Conservation (phyloP, 2,329 filamentous ascomycete species). For the Colletotrichum musicola region DNA sequence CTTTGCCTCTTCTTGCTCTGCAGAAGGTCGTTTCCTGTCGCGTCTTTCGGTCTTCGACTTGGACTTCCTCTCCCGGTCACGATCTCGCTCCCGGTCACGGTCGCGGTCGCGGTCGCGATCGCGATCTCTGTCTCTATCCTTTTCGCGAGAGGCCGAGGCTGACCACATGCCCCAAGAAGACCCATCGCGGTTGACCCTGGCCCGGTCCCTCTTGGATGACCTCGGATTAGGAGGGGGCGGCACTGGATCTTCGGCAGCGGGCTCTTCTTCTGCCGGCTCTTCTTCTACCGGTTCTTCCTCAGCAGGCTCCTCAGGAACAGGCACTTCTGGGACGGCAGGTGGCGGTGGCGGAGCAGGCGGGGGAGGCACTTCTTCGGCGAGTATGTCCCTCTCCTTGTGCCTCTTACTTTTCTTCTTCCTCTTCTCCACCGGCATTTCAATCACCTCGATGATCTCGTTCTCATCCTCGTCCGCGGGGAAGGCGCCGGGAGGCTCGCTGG, state of each 20-base stretch:
- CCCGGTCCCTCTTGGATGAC: constrained; percentile 79
- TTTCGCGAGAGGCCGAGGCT: constrained; percentile 57
- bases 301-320: constrained; percentile 40
- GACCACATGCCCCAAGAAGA: constrained; percentile 84
- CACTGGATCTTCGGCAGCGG: constrained; percentile 40
- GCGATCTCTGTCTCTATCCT: constrained; percentile 68
- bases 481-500: constrained; percentile 65
- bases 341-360: constrained; percentile 57
- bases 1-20: constrained; percentile 72
- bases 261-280: constrained; percentile 1
- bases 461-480: constrained; percentile 68
- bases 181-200: constrained; percentile 79
- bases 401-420: constrained; percentile 60
- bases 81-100: constrained; percentile 29
- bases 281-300: not conserved
- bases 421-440: constrained; percentile 62
- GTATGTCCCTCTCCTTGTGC: constrained; percentile 52
- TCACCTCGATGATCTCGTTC: constrained; percentile 62
- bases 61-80: constrained; percentile 50
- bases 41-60: constrained; percentile 77
- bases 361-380: constrained; percentile 48
- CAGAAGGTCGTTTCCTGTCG: constrained; percentile 57
- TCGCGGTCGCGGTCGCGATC: constrained; percentile 51
- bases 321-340: constrained; percentile 62
- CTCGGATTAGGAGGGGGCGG: constrained; percentile 68